These are phyloP conservation scores for Colletotrichum filicis DNA, from an alignment of 2,329 filamentous ascomycete genomes.

Conservation along the genomic window DNA sequence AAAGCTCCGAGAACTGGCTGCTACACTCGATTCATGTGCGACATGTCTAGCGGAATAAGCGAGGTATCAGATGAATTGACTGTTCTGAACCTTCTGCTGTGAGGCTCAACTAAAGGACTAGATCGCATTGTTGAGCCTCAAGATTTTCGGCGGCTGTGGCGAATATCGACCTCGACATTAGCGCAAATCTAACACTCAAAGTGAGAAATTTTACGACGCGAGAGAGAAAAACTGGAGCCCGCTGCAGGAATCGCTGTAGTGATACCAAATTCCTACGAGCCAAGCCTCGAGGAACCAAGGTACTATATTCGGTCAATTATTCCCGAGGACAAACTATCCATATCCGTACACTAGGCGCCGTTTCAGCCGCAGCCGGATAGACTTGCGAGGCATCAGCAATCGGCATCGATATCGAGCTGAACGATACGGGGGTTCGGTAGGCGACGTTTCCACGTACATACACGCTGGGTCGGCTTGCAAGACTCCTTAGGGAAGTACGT, in stretches of 20 bases:
- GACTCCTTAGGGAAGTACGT: not conserved
- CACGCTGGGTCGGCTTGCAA: not conserved
- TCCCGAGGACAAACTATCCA: conserved; percentile 9
- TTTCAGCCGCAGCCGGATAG: conserved; percentile 15
- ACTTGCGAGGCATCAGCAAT: not conserved
- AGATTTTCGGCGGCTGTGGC: not conserved
- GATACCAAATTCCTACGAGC: not conserved
- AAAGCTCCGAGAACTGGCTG: not conserved
- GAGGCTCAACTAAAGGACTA: not conserved
- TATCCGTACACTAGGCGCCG: not conserved
- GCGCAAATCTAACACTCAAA: not conserved
- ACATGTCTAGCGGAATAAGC: not conserved
- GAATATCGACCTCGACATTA: not conserved
- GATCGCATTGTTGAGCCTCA: conserved; percentile 1
- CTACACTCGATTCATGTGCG: not conserved
- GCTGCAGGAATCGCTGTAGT: not conserved
- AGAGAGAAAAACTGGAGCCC: not conserved
- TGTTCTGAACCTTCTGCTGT: not conserved
- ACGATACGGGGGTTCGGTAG: not conserved
- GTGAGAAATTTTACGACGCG: not conserved
- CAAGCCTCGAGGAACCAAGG: conserved; percentile 2
- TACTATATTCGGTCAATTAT: conserved; percentile 10
- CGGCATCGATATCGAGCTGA: not conserved
- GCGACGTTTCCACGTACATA: conserved; percentile 3
- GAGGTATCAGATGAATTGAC: not conserved